phyloP scores from a whole-genome alignment of 2,329 filamentous ascomycete genomes.

The Xylaria sp. region DNA sequence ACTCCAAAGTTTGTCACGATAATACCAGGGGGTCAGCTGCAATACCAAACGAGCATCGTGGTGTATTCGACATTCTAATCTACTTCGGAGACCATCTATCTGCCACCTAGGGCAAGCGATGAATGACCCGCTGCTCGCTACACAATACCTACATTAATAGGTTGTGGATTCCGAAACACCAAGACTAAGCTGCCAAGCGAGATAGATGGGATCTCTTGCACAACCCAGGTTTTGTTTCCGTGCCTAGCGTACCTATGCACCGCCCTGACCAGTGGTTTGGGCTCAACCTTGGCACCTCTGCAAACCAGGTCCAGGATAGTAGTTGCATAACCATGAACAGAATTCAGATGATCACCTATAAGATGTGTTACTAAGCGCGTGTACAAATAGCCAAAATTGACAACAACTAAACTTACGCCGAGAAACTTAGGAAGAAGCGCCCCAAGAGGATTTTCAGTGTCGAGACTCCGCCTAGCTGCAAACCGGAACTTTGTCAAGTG shows the following conservation, averaged over 20 bases:
- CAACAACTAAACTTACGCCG: background rate
- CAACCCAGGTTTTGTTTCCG: conserved; percentile 20
- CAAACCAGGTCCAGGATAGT: conserved; percentile 9
- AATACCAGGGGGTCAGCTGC: conserved; percentile 25
- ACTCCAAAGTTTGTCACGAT: conserved; percentile 31
- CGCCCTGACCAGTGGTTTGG: conserved; percentile 6
- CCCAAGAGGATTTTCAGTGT: background rate
- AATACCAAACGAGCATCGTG: conserved; percentile 20
- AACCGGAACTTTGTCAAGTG: conserved; percentile 1
- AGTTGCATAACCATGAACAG: conserved; percentile 15
- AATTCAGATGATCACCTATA: conserved; percentile 1
- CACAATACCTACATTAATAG: background rate
- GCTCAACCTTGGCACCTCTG: conserved; percentile 13
- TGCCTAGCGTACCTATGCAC: background rate
- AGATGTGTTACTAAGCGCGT: background rate
- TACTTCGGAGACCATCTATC: conserved; percentile 15
- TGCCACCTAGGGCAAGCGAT: conserved; percentile 6
- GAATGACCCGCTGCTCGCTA: background rate
- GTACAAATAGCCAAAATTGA: background rate
- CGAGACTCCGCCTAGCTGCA: background rate
- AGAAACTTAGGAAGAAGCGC: background rate
- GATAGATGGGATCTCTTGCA: conserved; percentile 1
- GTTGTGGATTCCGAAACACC: conserved; percentile 15
- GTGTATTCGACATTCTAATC: conserved; percentile 23
- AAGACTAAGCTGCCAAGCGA: conserved; percentile 7